Base-by-base conservation (phyloP, 2,329 filamentous ascomycete genomes). In the Trichoderma sp. region DNA sequence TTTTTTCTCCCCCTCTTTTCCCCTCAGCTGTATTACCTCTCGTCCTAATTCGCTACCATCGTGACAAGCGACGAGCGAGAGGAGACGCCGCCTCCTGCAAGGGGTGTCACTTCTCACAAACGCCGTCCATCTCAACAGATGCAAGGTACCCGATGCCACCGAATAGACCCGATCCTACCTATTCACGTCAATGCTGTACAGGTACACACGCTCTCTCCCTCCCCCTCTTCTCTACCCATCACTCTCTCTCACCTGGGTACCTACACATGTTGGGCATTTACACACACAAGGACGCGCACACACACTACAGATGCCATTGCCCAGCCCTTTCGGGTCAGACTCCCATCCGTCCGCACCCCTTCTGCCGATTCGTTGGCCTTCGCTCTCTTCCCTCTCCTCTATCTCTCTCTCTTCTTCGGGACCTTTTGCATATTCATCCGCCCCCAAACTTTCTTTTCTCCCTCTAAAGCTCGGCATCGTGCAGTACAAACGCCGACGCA, bases 81-180 rank as follows among this genome's bases (percentile, higher is more conserved):
- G 21, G 21, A 56, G 35, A 41, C 65, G 65, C 35, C 29, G 65
- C n/a, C 50, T 24, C 62, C 24, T 62, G 59, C 27, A 62, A 62
- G 59, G 50, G 27, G 27, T 29, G 38, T 53, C 65, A 67, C 41
- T 53, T 50, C 12, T 53, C 67, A 71, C 31, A 71, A 53, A 41
- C 24, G 11, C 27, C 64, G 0, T 53, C 56, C 35, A 41, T 63
- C 53, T 56, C 56, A 50, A 50, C 63, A 45, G 24, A 66, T 72
- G 68, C 68, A 72, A 72, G 68, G 68, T 72, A 72, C 68, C 68
- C 68, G 68, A 24, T 31, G 56, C 24, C 56, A 63, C 24, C 65
- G 16, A 45, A 50, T 24, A 12, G 50, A 21, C 50, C 50, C 50
- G 50, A 56, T 56, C 50, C 21, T 56, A 53, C 45, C 45, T 56